These are phyloP conservation scores for Xylaria sp. DNA, from an alignment of 2,329 filamentous ascomycete genomes.

Conservation along the genomic window DNA sequence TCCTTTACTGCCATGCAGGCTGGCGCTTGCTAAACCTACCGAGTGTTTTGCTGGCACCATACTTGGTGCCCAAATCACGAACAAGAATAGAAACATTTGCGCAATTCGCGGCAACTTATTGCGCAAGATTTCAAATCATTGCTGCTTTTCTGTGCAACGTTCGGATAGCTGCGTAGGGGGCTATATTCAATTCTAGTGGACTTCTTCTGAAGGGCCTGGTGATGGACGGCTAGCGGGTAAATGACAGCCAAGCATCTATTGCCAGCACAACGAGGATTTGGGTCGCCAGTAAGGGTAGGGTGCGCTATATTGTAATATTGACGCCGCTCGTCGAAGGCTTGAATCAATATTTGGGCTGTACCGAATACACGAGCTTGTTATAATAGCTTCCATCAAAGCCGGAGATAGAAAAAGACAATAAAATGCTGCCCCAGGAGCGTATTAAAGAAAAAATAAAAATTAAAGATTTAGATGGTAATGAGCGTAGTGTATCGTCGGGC, in stretches of 20 bases:
- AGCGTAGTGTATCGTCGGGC: neutral
- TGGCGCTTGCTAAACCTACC: slow-evolving; percentile 9
- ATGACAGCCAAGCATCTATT: neutral
- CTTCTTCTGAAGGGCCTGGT: neutral
- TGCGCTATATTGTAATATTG: neutral
- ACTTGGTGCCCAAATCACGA: neutral
- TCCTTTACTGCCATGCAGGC: slow-evolving; percentile 16
- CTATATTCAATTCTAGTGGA: neutral
- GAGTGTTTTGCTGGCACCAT: neutral
- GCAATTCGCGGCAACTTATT: neutral
- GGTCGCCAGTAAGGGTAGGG: neutral
- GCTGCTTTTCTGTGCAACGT: slow-evolving; percentile 1
- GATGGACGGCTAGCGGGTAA: neutral
- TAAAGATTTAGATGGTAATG: neutral
- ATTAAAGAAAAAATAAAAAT: neutral
- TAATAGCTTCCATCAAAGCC: neutral
- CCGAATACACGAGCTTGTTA: neutral
- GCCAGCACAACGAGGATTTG: neutral
- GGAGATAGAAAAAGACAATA: neutral
- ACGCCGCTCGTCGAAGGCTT: neutral
- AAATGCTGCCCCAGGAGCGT: neutral
- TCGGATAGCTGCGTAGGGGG: neutral
- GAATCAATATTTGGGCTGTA: neutral
- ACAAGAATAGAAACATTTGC: neutral
- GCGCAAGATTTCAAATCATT: slow-evolving; percentile 13